Conservation (phyloP, 169 alveolate species). For the Babesia bigemina region DNA sequence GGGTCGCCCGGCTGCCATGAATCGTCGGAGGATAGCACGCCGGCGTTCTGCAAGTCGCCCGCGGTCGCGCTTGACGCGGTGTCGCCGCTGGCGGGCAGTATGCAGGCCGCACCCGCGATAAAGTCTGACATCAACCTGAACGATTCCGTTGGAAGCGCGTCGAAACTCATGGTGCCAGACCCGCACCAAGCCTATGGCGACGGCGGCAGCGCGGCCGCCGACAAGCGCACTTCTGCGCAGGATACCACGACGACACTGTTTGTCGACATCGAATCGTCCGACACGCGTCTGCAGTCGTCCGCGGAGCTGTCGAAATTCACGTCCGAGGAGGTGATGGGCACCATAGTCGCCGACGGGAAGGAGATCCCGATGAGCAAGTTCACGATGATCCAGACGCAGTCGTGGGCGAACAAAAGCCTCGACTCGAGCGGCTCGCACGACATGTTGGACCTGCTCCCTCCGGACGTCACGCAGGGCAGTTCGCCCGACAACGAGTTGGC, state of each 20-base stretch:
- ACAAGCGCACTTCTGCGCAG: neutral
- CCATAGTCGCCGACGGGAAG: constrained; percentile 4
- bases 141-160: neutral
- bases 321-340: neutral
- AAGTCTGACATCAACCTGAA: too few species aligned
- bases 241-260: neutral
- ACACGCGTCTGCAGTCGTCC: neutral
- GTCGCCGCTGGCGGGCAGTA: neutral
- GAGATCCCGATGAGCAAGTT: constrained; percentile 1
- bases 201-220: neutral
- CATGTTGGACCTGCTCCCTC: neutral
- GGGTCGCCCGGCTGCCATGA: neutral
- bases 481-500: neutral
- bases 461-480: neutral
- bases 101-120: neutral
- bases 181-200: neutral
- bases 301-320: neutral
- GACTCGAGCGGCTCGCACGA: neutral
- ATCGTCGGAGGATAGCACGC: neutral
- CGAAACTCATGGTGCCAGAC: neutral
- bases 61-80: neutral
- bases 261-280: neutral
- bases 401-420: neutral
- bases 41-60: neutral
- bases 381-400: neutral